Evolutionary conservation across 2,329 filamentous ascomycete genomes (phyloP).

Genomic region (Diaporthe eres): DNA sequence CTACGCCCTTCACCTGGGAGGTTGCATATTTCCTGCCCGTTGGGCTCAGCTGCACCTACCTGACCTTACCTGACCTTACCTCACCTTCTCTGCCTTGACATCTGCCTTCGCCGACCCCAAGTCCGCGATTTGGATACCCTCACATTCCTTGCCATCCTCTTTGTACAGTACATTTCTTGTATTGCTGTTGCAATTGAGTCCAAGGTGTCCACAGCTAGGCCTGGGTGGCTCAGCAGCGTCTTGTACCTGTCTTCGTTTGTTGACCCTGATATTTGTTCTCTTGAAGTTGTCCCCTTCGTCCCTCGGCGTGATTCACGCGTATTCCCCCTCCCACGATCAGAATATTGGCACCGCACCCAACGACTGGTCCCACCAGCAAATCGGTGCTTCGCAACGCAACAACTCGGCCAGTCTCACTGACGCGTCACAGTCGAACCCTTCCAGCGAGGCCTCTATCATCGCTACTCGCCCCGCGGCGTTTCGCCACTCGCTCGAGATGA

Average conservation of each 20-base stretch:
- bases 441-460: conserved; percentile 62
- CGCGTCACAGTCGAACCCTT: conserved; percentile 52
- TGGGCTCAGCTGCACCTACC: neutral
- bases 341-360: conserved; percentile 52
- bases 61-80: neutral
- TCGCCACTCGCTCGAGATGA: conserved; percentile 72
- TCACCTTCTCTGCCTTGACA: neutral
- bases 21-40: conserved; percentile 12
- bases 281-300: conserved; percentile 82
- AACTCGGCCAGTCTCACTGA: conserved; percentile 54
- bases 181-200: conserved; percentile 25
- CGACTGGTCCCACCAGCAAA: conserved; percentile 77
- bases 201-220: conserved; percentile 4
- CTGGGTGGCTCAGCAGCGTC: neutral
- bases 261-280: conserved; percentile 43
- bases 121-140: neutral
- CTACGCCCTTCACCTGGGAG: neutral
- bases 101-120: neutral
- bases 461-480: conserved; percentile 63
- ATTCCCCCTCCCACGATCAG: conserved; percentile 74
- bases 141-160: conserved; percentile 6
- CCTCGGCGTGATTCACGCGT: conserved; percentile 84
- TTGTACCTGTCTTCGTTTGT: conserved; percentile 34
- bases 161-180: conserved; percentile 13
- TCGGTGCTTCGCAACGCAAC: conserved; percentile 56